Conservation (phyloP, 495 filamentous ascomycete species). For the Xanthoparmelia taractica region DNA sequence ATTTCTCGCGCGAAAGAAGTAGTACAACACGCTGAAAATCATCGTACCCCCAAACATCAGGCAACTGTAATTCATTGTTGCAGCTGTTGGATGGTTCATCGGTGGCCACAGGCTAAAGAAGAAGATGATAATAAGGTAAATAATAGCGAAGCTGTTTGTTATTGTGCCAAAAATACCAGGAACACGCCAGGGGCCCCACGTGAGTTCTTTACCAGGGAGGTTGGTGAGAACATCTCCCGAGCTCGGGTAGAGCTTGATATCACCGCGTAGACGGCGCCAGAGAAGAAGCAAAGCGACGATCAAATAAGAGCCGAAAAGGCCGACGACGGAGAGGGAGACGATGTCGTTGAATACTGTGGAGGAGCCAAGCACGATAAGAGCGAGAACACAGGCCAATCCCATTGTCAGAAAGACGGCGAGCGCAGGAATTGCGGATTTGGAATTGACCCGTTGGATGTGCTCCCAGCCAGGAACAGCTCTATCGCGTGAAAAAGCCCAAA, state of each 20-base stretch:
- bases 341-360: conserved; percentile 42
- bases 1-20: conserved; percentile 3
- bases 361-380: conserved; percentile 46
- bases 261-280: neutral
- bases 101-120: conserved; percentile 7
- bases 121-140: neutral
- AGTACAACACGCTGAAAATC: conserved; percentile 11
- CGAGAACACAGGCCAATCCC: conserved; percentile 14
- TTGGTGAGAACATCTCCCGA: conserved; percentile 1
- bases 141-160: neutral
- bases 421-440: neutral
- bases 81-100: neutral
- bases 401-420: neutral
- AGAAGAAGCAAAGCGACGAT: neutral
- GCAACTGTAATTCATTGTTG: conserved; percentile 14
- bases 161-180: neutral
- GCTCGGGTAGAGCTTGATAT: conserved; percentile 1
- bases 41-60: conserved; percentile 11
- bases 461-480: neutral
- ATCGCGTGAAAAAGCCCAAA: neutral
- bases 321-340: conserved; percentile 12
- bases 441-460: neutral
- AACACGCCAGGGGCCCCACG: neutral
- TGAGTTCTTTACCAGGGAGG: neutral
- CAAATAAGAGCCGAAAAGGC: conserved; percentile 16